A percentile compares a stretch with the other conserved stretches of the same genome.
These are phyloP conservation scores for Saraca asoca DNA, from an alignment of 331 rosid species.

Conservation along the genomic window DNA sequence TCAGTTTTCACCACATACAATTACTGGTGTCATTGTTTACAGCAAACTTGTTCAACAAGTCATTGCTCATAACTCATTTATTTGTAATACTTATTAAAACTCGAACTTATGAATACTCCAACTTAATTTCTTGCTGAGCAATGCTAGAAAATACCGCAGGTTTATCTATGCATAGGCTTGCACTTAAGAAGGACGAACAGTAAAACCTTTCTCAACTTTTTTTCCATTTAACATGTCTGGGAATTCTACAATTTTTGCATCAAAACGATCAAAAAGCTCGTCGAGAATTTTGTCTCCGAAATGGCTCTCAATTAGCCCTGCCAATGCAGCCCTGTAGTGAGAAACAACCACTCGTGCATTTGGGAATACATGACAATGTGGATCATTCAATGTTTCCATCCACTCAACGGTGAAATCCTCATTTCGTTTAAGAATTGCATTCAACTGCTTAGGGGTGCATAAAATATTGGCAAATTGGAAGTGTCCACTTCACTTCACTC, in stretches of 20 bases:
- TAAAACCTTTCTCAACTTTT: background rate
- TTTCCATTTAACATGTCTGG: constrained; percentile 12
- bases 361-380: background rate
- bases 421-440: constrained; percentile 12
- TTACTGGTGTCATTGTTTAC: no score
- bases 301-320: constrained; percentile 33
- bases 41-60: no score
- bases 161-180: constrained; percentile 13
- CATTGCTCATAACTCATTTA: no score
- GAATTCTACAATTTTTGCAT: constrained; percentile 31
- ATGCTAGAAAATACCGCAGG: no score
- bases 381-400: constrained; percentile 10
- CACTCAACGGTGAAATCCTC: constrained; percentile 23
- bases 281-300: constrained; percentile 35
- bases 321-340: constrained; percentile 21
- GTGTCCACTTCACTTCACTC: constrained; percentile 37
- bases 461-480: constrained; percentile 32
- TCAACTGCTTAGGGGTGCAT: constrained; percentile 23
- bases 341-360: constrained; percentile 4
- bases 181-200: constrained; percentile 34
- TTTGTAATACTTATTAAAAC: no score
- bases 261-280: constrained; percentile 30
- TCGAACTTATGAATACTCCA: no score
- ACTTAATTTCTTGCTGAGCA: no score
- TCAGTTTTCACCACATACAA: no score